Evolutionary conservation across 768 basidiomycete species (phyloP).

Genomic region (Serendipita sp.): DNA sequence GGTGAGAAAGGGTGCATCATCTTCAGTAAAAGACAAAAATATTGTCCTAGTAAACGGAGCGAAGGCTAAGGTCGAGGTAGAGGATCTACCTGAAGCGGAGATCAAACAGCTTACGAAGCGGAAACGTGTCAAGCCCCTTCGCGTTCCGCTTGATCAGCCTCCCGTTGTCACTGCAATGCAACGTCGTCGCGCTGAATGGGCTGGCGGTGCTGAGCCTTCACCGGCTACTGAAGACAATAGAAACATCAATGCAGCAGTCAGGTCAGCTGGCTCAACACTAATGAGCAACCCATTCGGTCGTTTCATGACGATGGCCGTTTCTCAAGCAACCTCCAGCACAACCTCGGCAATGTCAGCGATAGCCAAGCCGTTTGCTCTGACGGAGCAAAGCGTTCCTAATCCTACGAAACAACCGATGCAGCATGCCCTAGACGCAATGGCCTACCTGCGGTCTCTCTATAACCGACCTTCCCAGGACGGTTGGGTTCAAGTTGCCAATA

Average conservation of each 20-base stretch:
- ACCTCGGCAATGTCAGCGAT: slow-evolving; percentile 29
- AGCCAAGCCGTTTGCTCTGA: slow-evolving; percentile 25
- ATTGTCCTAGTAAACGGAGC: slow-evolving; percentile 80
- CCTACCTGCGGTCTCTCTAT: slow-evolving; percentile 63
- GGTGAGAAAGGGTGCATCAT: slow-evolving; percentile 50
- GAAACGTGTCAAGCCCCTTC: slow-evolving; percentile 70
- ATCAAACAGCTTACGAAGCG: slow-evolving; percentile 65
- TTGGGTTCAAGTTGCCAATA: slow-evolving; percentile 66
- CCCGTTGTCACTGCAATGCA: slow-evolving; percentile 60
- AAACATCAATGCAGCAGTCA: not conserved
- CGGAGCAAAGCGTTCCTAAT: slow-evolving; percentile 12
- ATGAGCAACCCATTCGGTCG: slow-evolving; percentile 52
- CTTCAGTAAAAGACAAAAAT: slow-evolving; percentile 55
- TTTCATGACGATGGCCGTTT: slow-evolving; percentile 60
- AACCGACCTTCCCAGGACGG: slow-evolving; percentile 33
- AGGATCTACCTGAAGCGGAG: slow-evolving; percentile 75
- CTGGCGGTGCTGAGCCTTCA: slow-evolving; percentile 22
- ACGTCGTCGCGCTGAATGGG: slow-evolving; percentile 56
- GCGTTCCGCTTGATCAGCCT: slow-evolving; percentile 88
- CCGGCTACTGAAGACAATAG: slow-evolving; percentile 8
- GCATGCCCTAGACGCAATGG: slow-evolving; percentile 64
- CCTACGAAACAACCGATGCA: slow-evolving; percentile 56
- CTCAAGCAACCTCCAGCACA: slow-evolving; percentile 55
- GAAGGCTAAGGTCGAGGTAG: slow-evolving; percentile 67
- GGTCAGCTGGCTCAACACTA: not conserved